Evolutionary conservation across 805 yeast genomes (phyloP), one percentile per base, ranked within the genome.

Genomic region (Starmerella ratchasimensis): DNA sequence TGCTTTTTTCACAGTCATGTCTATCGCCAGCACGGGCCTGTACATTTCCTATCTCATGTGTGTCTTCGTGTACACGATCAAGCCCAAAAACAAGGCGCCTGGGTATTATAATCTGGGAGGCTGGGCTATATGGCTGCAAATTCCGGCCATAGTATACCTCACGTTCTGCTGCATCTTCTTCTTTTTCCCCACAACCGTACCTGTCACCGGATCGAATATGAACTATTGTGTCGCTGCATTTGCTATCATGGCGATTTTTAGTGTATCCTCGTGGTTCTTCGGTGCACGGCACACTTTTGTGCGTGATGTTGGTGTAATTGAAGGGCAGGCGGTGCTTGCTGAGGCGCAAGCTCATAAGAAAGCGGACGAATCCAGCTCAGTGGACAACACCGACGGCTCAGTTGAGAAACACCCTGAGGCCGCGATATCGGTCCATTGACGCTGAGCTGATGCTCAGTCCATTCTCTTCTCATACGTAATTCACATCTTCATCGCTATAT

Each of bases 101-200:
- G 46, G 76, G 74, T 22, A 65, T 76, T 61, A 59, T 60, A 49
- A 66, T 58, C 42, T 69, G 73, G 43, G 60, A 53, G 43, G 75
- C 65, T 52, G 83, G 83, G 29, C 81, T 78, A 26, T 75, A 72
- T 56, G 75, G 82, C 79, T 50, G 69, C 37, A 76, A 50, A 48
- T 64, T 18, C 68, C 76, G 2, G 59, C 70, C n/a, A 41, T 76
- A 3, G 47, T 55, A 3, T 77, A 82, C 80, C 64, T 80, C 0
- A 33, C 66, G 0, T 77, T 78, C 49, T 68, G 76, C 6, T 67
- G 76, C 6, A 43, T 71, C 5, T 66, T 74, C 2, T 72, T 77
- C 56, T 76, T 69, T 60, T 71, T 74, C 31, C 71, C 77, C 62
- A 84, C 86, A 22, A 58, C 72, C 19, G 63, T 71, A 68, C n/a